Evolutionary conservation across 2,329 filamentous ascomycete species (phyloP).

Genomic region (Leptographium radiaticola): DNA sequence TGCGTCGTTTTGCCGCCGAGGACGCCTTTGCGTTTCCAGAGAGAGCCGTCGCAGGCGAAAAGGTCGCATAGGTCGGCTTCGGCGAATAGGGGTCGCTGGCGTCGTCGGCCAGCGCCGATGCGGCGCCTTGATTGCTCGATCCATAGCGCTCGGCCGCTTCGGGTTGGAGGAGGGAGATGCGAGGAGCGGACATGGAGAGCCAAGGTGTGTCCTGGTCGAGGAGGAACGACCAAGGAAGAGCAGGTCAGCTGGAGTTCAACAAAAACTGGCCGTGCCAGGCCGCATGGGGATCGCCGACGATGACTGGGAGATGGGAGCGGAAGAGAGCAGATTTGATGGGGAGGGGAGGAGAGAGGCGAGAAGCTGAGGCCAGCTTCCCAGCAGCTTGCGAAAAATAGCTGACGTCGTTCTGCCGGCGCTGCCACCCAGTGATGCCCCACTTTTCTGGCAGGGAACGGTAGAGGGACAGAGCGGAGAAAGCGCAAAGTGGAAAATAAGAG

Average conservation of each 20-base stretch:
- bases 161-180: slow-evolving; percentile 18
- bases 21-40: slow-evolving; percentile 39
- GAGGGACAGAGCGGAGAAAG: no score
- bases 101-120: slow-evolving; percentile 9
- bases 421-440: not conserved
- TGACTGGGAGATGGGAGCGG: no score
- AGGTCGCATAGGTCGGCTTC: slow-evolving; percentile 71
- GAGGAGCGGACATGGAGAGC: slow-evolving; percentile 39
- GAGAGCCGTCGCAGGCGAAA: slow-evolving; percentile 71
- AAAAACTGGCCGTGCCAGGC: not conserved
- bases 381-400: not conserved
- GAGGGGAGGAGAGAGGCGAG: not conserved
- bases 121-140: slow-evolving; percentile 13
- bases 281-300: not conserved
- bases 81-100: slow-evolving; percentile 20
- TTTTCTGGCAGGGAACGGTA: no score
- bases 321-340: not conserved
- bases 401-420: not conserved
- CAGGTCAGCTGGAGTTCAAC: not conserved
- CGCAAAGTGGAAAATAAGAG: not conserved
- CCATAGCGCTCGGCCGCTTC: slow-evolving; percentile 16
- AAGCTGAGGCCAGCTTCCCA: not conserved
- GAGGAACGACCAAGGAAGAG: not conserved
- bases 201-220: slow-evolving; percentile 31
- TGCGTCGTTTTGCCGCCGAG: slow-evolving; percentile 60